phyloP scores from a whole-genome alignment of 306 rosid genomes.

The Rosa rugosa region DNA sequence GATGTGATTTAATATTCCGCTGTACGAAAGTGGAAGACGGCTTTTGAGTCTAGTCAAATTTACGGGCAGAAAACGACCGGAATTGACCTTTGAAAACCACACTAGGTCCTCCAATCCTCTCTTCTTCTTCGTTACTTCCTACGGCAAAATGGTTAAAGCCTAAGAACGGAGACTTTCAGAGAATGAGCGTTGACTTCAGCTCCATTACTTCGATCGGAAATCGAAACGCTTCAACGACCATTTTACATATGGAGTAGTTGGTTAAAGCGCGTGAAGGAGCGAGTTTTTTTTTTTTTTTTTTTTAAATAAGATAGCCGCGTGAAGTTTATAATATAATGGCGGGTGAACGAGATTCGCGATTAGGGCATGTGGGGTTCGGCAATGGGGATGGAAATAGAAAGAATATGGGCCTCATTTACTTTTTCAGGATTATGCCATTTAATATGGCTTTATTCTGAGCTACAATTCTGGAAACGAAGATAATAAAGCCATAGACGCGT shows the following conservation, averaged over 20 bases:
- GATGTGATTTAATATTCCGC: neutral
- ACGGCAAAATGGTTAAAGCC: neutral
- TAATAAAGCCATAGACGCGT: too few species aligned
- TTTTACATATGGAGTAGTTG: rapidly evolving
- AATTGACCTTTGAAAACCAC: neutral
- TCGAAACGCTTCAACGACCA: neutral
- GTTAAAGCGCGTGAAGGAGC: neutral
- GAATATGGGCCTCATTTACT: neutral
- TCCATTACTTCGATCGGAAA: neutral
- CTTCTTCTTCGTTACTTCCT: neutral
- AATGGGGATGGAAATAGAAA: neutral
- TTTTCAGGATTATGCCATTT: neutral
- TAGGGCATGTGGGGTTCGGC: neutral
- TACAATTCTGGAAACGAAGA: too few species aligned
- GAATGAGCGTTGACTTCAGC: neutral
- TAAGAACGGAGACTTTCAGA: neutral
- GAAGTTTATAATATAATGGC: neutral
- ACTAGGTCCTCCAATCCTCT: neutral
- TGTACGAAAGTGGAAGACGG: neutral
- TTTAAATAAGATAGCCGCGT: neutral
- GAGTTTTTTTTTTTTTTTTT: neutral
- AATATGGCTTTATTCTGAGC: too few species aligned
- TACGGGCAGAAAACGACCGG: neutral
- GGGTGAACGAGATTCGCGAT: neutral
- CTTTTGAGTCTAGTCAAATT: neutral